Percentiles rank a stretch among this genome's conserved stretches.
These are phyloP conservation scores for Caulochytrium protostelioides DNA, from an alignment of 371 early-diverging fungal species.

Conservation along the genomic window DNA sequence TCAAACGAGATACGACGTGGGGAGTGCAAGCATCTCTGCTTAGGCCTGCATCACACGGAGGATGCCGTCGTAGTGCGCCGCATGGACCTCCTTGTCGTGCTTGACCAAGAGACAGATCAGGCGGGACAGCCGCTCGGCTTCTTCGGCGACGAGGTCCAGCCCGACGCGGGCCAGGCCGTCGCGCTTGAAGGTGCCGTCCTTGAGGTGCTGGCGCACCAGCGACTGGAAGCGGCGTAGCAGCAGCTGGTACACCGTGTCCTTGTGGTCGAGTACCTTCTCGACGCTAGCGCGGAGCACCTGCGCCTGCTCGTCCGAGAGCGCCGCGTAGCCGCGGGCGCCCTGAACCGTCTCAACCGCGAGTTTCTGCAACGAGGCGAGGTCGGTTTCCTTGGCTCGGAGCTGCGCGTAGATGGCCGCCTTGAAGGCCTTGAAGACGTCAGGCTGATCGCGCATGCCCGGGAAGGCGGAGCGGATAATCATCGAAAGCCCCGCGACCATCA, in stretches of 20 bases:
- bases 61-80: conserved; percentile 37
- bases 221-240: conserved; percentile 35
- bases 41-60: too few relatives aligned
- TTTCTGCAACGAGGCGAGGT: too few relatives aligned
- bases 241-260: conserved; percentile 42
- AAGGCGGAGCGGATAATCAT: too few relatives aligned
- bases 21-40: too few relatives aligned
- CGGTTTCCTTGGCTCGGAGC: conserved; percentile 24
- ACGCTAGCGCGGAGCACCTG: conserved; percentile 39
- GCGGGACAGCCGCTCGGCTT: conserved; percentile 24
- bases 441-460: too few relatives aligned
- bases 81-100: conserved; percentile 47
- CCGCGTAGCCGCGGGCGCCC: too few relatives aligned
- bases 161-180: conserved; percentile 32
- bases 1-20: too few relatives aligned
- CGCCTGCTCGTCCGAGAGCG: conserved; percentile 15
- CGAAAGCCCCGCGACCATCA: conserved; percentile 38
- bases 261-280: conserved; percentile 40
- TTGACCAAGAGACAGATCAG: conserved; percentile 24
- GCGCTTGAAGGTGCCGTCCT: conserved; percentile 20
- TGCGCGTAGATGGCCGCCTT: conserved; percentile 28
- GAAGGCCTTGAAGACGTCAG: too few relatives aligned
- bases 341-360: too few relatives aligned
- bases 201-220: conserved; percentile 28
- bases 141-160: conserved; percentile 29